Evolutionary conservation across 176 grass and related monocot species (phyloP).

Genomic region (Oropetium thomaeum): DNA sequence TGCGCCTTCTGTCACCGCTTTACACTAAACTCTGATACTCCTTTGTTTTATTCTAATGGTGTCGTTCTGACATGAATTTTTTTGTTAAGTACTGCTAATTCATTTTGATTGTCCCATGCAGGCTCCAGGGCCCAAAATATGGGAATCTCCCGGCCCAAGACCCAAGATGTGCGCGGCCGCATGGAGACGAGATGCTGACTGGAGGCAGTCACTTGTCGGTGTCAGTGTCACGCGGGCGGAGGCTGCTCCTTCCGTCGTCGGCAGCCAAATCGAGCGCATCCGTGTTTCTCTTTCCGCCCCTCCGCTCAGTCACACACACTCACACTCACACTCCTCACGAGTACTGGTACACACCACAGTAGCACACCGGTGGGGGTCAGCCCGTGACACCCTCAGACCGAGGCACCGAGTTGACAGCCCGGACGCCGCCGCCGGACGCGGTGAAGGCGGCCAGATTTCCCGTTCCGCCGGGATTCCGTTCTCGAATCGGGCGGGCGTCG

Average conservation of each 20-base stretch:
- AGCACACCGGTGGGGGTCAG: background rate
- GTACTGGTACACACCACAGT: no score
- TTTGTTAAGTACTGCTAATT: no score
- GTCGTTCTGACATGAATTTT: no score
- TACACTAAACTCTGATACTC: no score
- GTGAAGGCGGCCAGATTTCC: background rate
- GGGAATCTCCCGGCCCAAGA: background rate
- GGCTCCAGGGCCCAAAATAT: background rate
- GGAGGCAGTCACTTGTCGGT: background rate
- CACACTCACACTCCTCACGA: no score
- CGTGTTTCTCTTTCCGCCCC: background rate
- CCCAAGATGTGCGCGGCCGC: background rate
- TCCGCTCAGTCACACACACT: no score
- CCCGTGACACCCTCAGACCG: conserved; percentile 7
- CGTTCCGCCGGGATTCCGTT: background rate
- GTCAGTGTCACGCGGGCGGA: background rate
- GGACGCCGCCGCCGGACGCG: background rate
- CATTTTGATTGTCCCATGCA: no score
- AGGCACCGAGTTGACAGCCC: background rate
- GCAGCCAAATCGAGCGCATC: background rate
- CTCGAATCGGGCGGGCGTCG: background rate
- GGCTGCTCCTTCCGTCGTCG: background rate
- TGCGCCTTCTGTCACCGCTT: no score
- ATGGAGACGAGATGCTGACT: background rate
- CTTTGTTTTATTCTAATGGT: no score